phyloP scores from a whole-genome alignment of 179 eudicot species.

The Drosera spatulata region DNA sequence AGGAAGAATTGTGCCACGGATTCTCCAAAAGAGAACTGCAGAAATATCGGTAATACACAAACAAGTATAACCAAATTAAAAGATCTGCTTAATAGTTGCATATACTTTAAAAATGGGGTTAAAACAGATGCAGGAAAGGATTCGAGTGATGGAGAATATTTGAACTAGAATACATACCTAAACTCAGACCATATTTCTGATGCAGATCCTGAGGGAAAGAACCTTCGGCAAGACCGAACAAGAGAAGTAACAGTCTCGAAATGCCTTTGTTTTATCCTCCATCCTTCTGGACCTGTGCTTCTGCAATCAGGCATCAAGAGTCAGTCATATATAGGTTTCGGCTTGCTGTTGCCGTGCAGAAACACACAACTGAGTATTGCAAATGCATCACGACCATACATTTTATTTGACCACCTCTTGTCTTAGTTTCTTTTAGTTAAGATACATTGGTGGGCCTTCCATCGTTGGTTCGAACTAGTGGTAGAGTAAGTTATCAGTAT shows the following conservation, averaged over 20 bases:
- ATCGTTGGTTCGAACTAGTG: too few species aligned
- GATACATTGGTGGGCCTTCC: too few species aligned
- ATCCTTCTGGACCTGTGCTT: constrained; percentile 96
- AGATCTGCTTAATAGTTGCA: too few species aligned
- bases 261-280: constrained; percentile 95
- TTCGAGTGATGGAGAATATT: too few species aligned
- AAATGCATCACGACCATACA: too few species aligned
- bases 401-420: too few species aligned
- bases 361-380: too few species aligned
- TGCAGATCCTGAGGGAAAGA: constrained; percentile 89
- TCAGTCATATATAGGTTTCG: background rate
- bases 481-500: too few species aligned
- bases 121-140: background rate
- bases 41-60: background rate
- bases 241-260: constrained; percentile 86
- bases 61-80: too few species aligned
- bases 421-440: too few species aligned
- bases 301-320: constrained; percentile 24
- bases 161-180: constrained; percentile 28
- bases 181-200: constrained; percentile 94
- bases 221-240: constrained; percentile 85
- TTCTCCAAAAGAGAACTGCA: constrained; percentile 77
- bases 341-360: too few species aligned
- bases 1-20: constrained; percentile 97
- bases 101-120: background rate